These are phyloP conservation scores for Beta corolliflora DNA, from an alignment of 179 eudicot genomes.

Conservation along the genomic window DNA sequence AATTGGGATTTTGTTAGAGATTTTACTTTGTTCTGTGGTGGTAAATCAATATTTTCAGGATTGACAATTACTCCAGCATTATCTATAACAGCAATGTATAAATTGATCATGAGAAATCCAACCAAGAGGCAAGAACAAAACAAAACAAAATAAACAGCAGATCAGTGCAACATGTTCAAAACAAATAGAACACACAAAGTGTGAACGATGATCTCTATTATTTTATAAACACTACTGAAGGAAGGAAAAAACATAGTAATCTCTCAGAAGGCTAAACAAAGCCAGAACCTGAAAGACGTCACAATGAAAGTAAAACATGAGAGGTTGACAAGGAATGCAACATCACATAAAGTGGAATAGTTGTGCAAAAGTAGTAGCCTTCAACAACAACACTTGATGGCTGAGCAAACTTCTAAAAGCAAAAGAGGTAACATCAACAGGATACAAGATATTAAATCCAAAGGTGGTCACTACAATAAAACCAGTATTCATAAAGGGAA, in stretches of 20 bases:
- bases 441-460: not conserved
- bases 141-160: too few species aligned
- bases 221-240: not conserved
- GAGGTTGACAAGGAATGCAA: not conserved
- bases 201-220: not conserved
- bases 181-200: not conserved
- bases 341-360: not conserved
- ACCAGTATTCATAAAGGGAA: not conserved
- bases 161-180: not conserved
- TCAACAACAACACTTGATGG: not conserved
- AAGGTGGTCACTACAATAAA: not conserved
- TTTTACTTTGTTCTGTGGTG: too few species aligned
- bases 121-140: not conserved
- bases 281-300: not conserved
- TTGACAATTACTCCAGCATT: slow-evolving; percentile 54
- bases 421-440: not conserved
- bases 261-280: not conserved
- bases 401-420: not conserved
- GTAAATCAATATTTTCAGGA: too few species aligned
- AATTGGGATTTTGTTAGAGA: too few species aligned
- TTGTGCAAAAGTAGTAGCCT: not conserved
- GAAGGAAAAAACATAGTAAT: too few species aligned
- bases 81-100: slow-evolving; percentile 30
- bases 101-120: not conserved
- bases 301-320: not conserved